A percentile compares a stretch with the other conserved stretches of the same genome.
These are phyloP conservation scores for Cordyceps javanica DNA, from an alignment of 2,329 filamentous ascomycete genomes.

Conservation along the genomic window DNA sequence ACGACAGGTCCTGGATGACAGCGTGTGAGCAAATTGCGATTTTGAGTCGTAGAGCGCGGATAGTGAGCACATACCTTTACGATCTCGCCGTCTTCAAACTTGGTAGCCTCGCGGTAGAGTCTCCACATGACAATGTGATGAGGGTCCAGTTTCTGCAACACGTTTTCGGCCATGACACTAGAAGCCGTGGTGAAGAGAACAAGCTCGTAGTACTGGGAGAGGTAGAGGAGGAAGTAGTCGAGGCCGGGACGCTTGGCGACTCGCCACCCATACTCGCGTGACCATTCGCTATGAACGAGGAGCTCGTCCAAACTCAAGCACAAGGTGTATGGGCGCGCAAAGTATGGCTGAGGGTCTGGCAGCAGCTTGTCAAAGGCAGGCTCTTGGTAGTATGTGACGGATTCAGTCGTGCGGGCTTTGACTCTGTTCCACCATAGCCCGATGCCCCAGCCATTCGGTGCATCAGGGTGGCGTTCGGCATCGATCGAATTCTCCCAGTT, in stretches of 20 bases:
- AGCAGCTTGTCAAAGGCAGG: constrained; percentile 91
- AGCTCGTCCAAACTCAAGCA: constrained; percentile 91
- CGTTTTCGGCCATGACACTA: constrained; percentile 74
- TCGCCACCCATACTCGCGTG: constrained; percentile 88
- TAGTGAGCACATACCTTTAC: constrained; percentile 62
- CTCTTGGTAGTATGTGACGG: constrained; percentile 90
- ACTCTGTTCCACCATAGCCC: constrained; percentile 75
- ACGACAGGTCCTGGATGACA: constrained; percentile 75
- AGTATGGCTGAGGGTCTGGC: constrained; percentile 70
- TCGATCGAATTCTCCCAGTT: constrained; percentile 85
- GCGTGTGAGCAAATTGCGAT: constrained; percentile 14
- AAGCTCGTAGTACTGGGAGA: constrained; percentile 96
- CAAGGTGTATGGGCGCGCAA: constrained; percentile 84
- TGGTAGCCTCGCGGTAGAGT: constrained; percentile 91
- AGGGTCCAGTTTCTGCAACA: constrained; percentile 89
- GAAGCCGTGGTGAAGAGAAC: constrained; percentile 92
- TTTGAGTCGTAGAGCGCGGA: neutral
- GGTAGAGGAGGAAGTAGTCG: constrained; percentile 95
- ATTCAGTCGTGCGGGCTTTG: constrained; percentile 65
- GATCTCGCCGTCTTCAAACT: constrained; percentile 92
- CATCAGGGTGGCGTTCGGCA: constrained; percentile 59
- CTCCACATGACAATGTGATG: constrained; percentile 95
- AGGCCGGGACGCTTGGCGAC: constrained; percentile 90
- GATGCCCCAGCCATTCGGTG: constrained; percentile 73
- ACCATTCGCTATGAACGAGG: constrained; percentile 92